These are phyloP conservation scores for Trichoderma cornu-damae DNA, from an alignment of 2,329 filamentous ascomycete genomes.

Conservation along the genomic window DNA sequence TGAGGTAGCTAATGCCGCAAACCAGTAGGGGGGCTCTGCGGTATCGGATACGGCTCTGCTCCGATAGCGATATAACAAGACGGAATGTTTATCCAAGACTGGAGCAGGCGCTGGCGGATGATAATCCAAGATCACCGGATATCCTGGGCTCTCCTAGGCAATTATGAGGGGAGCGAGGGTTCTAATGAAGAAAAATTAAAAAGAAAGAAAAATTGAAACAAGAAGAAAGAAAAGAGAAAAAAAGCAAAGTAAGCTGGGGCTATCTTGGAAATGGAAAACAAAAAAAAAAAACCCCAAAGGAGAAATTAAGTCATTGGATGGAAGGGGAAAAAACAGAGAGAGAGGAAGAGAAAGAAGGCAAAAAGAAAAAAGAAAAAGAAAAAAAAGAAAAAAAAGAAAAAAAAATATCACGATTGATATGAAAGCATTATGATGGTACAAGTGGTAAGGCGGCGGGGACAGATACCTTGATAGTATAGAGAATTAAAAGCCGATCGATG, in stretches of 20 bases:
- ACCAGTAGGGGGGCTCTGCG: slow-evolving; percentile 24
- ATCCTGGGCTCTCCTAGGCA: too few relatives aligned
- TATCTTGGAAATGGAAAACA: too few relatives aligned
- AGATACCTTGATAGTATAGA: slow-evolving; percentile 18
- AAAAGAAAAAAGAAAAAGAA: neutral
- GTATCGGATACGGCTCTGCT: neutral
- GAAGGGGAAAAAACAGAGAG: neutral
- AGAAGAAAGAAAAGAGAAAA: too few relatives aligned
- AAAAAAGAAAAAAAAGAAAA: neutral
- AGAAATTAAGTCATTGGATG: neutral
- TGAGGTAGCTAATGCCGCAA: slow-evolving; percentile 41
- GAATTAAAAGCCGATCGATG: neutral
- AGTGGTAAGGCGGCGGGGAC: neutral
- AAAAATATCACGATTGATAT: slow-evolving; percentile 3
- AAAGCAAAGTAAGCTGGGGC: too few relatives aligned
- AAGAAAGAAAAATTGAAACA: too few relatives aligned
- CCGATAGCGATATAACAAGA: neutral
- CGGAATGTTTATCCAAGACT: too few relatives aligned
- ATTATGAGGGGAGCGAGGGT: too few relatives aligned
- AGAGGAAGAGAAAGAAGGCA: neutral
- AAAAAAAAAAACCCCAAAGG: too few relatives aligned
- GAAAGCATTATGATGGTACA: slow-evolving; percentile 11
- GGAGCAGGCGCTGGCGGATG: too few relatives aligned
- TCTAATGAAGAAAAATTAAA: too few relatives aligned
- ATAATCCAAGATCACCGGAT: too few relatives aligned